A percentile compares a stretch with the other conserved stretches of the same genome.
phyloP scores from a whole-genome alignment of 768 basidiomycete species.

The Cystofilobasidium capitatum region DNA sequence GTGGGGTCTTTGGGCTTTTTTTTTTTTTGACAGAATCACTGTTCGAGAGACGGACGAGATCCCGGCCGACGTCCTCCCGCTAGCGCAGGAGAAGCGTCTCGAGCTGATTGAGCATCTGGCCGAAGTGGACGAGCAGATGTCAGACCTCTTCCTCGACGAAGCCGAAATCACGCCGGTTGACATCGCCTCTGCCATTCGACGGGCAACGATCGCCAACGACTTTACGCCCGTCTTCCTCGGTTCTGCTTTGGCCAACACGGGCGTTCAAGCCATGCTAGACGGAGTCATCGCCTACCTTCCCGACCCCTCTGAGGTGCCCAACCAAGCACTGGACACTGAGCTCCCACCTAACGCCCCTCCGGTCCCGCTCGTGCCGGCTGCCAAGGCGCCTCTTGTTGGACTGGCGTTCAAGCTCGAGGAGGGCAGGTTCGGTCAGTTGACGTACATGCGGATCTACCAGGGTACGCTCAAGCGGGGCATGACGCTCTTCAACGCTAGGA shows the following conservation, averaged over 20 bases:
- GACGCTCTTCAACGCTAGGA: constrained; percentile 80
- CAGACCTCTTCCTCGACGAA: constrained; percentile 81
- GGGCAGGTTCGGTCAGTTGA: constrained; percentile 90
- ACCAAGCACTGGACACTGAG: constrained; percentile 68
- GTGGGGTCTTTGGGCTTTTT: neutral
- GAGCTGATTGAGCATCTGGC: constrained; percentile 93
- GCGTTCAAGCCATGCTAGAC: constrained; percentile 84
- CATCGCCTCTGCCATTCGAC: constrained; percentile 74
- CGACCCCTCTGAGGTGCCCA: constrained; percentile 67
- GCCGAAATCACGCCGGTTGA: constrained; percentile 60
- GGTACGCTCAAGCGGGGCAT: constrained; percentile 78
- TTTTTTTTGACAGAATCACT: constrained; percentile 49
- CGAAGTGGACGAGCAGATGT: constrained; percentile 92
- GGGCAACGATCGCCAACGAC: constrained; percentile 73
- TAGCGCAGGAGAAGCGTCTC: constrained; percentile 71
- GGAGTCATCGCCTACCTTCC: constrained; percentile 94
- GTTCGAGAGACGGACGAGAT: constrained; percentile 80
- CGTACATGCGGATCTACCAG: constrained; percentile 97
- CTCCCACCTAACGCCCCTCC: constrained; percentile 50
- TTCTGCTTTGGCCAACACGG: constrained; percentile 94
- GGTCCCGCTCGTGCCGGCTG: constrained; percentile 69
- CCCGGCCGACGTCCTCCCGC: constrained; percentile 58
- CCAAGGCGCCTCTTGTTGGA: constrained; percentile 68
- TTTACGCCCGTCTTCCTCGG: constrained; percentile 97
- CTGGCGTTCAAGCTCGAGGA: constrained; percentile 98